phyloP scores from a whole-genome alignment of 1,139 yeast genomes.

The Eremothecium coryli region DNA sequence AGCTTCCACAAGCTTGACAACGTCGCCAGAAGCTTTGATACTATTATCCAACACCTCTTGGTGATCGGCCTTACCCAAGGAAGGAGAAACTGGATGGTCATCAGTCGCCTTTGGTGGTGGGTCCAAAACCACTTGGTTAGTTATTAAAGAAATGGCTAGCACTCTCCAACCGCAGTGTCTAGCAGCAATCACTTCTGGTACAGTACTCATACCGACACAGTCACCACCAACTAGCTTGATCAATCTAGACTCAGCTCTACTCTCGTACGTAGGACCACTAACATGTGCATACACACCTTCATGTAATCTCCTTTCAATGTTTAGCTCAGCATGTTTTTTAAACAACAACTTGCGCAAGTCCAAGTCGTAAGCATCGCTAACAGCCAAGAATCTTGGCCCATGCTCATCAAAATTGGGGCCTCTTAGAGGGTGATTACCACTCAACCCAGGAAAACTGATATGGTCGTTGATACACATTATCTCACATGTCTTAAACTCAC shows the following conservation, averaged over 20 bases:
- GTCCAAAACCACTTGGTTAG: conserved; percentile 72
- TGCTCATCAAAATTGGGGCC: conserved; percentile 75
- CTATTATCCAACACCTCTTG: conserved; percentile 84
- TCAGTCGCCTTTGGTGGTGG: conserved; percentile 67
- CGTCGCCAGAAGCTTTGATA: conserved; percentile 68
- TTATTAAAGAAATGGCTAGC: conserved; percentile 75
- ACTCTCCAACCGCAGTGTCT: conserved; percentile 79
- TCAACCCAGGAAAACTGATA: conserved; percentile 80
- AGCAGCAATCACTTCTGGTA: conserved; percentile 89
- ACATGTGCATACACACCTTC: conserved; percentile 86
- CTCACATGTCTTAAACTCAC: conserved; percentile 67
- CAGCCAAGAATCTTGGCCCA: conserved; percentile 83
- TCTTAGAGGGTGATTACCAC: conserved; percentile 78
- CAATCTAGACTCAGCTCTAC: conserved; percentile 84
- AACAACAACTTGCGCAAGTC: conserved; percentile 54
- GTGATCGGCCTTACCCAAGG: conserved; percentile 79
- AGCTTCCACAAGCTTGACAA: conserved; percentile 57
- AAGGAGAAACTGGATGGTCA: conserved; percentile 43
- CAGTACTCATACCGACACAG: conserved; percentile 97
- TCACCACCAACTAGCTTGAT: conserved; percentile 72
- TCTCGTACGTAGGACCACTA: conserved; percentile 91
- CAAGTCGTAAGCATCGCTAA: conserved; percentile 83
- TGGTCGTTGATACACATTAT: conserved; percentile 86
- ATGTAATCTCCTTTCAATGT: conserved; percentile 52
- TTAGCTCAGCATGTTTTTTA: conserved; percentile 42